A percentile compares a stretch with the other conserved stretches of the same genome.
These are phyloP conservation scores for Salix arbutifolia DNA, from an alignment of 345 rosid genomes.

Conservation along the genomic window DNA sequence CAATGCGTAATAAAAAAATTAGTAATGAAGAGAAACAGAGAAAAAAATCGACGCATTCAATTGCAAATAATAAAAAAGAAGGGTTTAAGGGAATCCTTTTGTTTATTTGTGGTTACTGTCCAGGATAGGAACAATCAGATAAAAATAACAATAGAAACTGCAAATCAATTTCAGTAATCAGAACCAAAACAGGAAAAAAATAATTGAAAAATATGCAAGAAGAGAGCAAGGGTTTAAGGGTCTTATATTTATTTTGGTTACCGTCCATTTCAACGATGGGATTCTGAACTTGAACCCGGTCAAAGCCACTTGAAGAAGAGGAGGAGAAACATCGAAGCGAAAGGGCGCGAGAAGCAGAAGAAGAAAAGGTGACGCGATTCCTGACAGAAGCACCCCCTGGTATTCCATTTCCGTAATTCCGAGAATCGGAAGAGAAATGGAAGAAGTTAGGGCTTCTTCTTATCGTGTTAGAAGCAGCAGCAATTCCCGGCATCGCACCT, in stretches of 20 bases:
- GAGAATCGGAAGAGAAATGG: constrained; percentile 16
- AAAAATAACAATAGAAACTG: too few species aligned
- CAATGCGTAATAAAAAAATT: not conserved
- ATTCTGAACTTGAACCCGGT: constrained; percentile 35
- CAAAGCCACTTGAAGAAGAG: constrained; percentile 16
- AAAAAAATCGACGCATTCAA: too few species aligned
- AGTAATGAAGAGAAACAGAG: too few species aligned
- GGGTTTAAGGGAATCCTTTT: too few species aligned
- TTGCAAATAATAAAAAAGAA: too few species aligned
- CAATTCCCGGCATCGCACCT: too few species aligned
- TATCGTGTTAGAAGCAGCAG: too few species aligned
- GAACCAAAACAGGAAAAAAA: not conserved
- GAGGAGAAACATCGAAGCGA: constrained; percentile 32
- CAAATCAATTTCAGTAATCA: not conserved
- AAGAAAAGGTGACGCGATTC: constrained; percentile 16
- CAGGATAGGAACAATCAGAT: too few species aligned
- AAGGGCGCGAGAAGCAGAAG: constrained; percentile 9
- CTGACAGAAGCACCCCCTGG: not conserved
- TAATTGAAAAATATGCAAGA: too few species aligned
- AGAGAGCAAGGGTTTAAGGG: constrained; percentile 13
- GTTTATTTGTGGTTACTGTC: too few species aligned
- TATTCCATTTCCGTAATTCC: too few species aligned
- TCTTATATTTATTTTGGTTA: constrained; percentile 22
- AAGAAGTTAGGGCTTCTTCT: not conserved
- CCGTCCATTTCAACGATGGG: constrained; percentile 50